phyloP scores from a whole-genome alignment of 2,329 filamentous ascomycete genomes.

The Aspergillus cejpii region DNA sequence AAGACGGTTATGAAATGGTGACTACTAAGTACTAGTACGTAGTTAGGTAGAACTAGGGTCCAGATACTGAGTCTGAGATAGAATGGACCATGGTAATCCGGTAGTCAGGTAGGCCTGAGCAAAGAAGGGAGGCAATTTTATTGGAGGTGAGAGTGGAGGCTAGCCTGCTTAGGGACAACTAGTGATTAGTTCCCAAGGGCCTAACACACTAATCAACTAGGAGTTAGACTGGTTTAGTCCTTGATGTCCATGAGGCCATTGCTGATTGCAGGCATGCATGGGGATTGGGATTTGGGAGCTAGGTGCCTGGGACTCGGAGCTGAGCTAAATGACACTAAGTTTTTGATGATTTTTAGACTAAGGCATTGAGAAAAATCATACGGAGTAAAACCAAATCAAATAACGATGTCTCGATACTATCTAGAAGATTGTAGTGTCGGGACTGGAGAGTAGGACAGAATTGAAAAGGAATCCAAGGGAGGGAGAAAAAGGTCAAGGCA shows the following conservation, averaged over 20 bases:
- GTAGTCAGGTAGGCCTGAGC: constrained; percentile 12
- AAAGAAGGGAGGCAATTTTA: constrained; percentile 5
- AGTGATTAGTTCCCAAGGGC: constrained; percentile 14
- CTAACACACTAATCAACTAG: too few species aligned
- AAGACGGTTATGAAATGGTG: too few species aligned
- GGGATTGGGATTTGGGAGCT: neutral
- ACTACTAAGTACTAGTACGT: neutral
- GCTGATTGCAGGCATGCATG: neutral
- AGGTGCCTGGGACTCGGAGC: neutral
- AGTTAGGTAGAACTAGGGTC: too few species aligned
- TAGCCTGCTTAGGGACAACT: constrained; percentile 15
- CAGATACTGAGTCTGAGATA: too few species aligned
- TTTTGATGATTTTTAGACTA: neutral
- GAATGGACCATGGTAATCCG: neutral
- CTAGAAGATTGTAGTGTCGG: too few species aligned
- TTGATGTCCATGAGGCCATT: constrained; percentile 15
- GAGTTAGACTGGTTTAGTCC: too few species aligned
- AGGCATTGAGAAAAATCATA: neutral
- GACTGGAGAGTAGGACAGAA: neutral
- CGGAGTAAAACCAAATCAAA: too few species aligned
- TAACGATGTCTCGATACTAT: too few species aligned
- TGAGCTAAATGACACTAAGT: neutral
- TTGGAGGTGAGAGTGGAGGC: neutral
- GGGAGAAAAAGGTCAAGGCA: neutral
- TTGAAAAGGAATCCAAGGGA: neutral